phyloP scores from a whole-genome alignment of 139 green algal species.

The Deuterostichococcus epilithicus region DNA sequence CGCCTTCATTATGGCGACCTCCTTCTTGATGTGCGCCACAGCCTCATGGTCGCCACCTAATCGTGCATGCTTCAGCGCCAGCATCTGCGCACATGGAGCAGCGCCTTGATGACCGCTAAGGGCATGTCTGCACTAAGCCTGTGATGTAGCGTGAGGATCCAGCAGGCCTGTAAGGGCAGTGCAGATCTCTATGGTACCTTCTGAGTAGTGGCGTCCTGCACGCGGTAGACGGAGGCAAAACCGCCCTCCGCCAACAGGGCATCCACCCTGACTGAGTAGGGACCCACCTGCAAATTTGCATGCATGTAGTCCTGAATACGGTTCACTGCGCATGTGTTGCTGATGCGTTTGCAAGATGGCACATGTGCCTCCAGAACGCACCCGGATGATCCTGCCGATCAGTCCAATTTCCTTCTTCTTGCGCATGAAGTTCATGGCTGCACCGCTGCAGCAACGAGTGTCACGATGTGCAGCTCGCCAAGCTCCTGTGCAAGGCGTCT shows the following conservation, averaged over 20 bases:
- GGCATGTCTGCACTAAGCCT: too few species aligned
- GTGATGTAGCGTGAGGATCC: too few species aligned
- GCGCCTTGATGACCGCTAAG: too few species aligned
- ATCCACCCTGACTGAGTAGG: conserved; percentile 43
- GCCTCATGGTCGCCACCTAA: conserved; percentile 53
- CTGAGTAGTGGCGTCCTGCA: conserved; percentile 12
- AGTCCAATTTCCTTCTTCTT: conserved; percentile 17
- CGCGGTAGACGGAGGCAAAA: conserved; percentile 70
- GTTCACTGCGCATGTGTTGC: not conserved
- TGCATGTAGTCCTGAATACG: not conserved
- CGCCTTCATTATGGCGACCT: conserved; percentile 34
- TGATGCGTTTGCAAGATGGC: not conserved
- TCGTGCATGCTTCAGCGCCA: conserved; percentile 73
- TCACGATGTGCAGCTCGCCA: not conserved
- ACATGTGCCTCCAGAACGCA: not conserved
- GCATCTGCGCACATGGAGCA: not conserved
- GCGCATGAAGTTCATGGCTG: not conserved
- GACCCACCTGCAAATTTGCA: conserved; percentile 11
- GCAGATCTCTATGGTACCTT: too few species aligned
- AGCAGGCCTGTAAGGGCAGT: too few species aligned
- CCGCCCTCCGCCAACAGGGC: conserved; percentile 50
- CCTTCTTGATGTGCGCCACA: conserved; percentile 33
- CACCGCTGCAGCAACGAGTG: too few species aligned
- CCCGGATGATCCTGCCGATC: conserved; percentile 7
- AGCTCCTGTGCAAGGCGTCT: too few species aligned